Percentiles rank a stretch among this genome's conserved stretches.
phyloP scores from a whole-genome alignment of 2,329 filamentous ascomycete species.

The Colletotrichum sp. region DNA sequence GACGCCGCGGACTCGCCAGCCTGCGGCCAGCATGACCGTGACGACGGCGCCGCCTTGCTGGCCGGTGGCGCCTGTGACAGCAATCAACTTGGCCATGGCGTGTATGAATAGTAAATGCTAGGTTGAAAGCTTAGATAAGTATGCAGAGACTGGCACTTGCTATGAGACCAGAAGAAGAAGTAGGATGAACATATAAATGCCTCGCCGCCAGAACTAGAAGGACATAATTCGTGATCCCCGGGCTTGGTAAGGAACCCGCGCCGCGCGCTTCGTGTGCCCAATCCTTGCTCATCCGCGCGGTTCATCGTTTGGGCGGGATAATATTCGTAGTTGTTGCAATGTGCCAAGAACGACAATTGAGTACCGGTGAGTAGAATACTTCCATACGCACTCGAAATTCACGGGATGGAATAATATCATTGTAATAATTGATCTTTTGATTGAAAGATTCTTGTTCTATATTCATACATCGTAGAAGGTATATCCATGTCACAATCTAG shows the following conservation, averaged over 20 bases:
- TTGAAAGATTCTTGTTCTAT: slow-evolving; percentile 8
- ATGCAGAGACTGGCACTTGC: background rate
- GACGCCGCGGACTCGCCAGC: too few relatives aligned
- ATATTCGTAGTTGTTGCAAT: fast-evolving
- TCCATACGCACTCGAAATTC: too few relatives aligned
- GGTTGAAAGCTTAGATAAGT: too few relatives aligned
- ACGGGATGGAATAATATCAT: too few relatives aligned
- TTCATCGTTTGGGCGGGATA: background rate
- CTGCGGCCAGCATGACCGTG: too few relatives aligned
- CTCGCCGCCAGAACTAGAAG: background rate
- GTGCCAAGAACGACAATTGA: too few relatives aligned
- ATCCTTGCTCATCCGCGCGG: background rate
- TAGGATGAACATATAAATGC: background rate
- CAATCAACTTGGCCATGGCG: background rate
- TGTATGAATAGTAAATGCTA: background rate
- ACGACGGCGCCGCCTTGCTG: background rate
- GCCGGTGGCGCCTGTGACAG: background rate
- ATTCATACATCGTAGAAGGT: slow-evolving; percentile 22
- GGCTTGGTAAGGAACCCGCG: background rate
- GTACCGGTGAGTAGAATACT: too few relatives aligned
- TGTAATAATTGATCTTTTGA: background rate
- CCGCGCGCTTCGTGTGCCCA: background rate
- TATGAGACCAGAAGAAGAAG: background rate
- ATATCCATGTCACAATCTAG: slow-evolving; percentile 19
- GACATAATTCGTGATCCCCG: background rate